Percentiles rank a stretch among this genome's conserved stretches.
Evolutionary conservation across 352 stramenopile genomes (phyloP).

Genomic region (Phytophthora colocasiae): DNA sequence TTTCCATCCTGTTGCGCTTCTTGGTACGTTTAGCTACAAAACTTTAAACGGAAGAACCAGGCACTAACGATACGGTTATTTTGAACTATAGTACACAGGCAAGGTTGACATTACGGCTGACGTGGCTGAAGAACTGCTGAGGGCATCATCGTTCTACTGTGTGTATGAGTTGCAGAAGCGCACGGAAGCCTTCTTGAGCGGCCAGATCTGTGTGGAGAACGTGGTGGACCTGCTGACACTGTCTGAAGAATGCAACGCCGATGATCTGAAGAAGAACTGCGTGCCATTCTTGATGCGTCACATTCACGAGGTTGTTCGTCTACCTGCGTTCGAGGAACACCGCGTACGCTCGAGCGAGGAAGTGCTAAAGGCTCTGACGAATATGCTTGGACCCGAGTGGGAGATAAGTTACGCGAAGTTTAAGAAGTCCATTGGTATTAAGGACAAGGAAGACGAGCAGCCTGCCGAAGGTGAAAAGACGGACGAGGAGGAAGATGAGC

Average conservation of each 20-base stretch:
- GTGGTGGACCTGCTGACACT: constrained; percentile 81
- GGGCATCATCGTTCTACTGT: constrained; percentile 82
- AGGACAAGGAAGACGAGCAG: constrained; percentile 45
- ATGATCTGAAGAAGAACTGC: constrained; percentile 88
- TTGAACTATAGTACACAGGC: constrained; percentile 83
- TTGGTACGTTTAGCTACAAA: constrained; percentile 55
- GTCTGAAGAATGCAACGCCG: constrained; percentile 78
- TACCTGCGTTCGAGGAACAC: constrained; percentile 78
- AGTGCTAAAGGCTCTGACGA: constrained; percentile 81
- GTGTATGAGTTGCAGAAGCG: constrained; percentile 89
- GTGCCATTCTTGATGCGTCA: constrained; percentile 88
- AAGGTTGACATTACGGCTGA: constrained; percentile 86
- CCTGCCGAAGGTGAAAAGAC: constrained; percentile 32
- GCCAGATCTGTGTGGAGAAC: constrained; percentile 83
- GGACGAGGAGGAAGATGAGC: constrained; percentile 24
- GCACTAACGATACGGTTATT: constrained; percentile 20
- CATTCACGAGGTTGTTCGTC: constrained; percentile 85
- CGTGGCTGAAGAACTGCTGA: constrained; percentile 83
- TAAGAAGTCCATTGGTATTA: constrained; percentile 49
- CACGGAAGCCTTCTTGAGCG: constrained; percentile 79
- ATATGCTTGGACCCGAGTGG: constrained; percentile 82
- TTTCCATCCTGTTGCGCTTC: constrained; percentile 85
- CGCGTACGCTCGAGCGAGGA: constrained; percentile 85
- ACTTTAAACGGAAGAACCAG: neutral
- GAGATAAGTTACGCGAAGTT: constrained; percentile 79